Conservation (phyloP, 1,139 yeast species). For the Candida albicans region DNA sequence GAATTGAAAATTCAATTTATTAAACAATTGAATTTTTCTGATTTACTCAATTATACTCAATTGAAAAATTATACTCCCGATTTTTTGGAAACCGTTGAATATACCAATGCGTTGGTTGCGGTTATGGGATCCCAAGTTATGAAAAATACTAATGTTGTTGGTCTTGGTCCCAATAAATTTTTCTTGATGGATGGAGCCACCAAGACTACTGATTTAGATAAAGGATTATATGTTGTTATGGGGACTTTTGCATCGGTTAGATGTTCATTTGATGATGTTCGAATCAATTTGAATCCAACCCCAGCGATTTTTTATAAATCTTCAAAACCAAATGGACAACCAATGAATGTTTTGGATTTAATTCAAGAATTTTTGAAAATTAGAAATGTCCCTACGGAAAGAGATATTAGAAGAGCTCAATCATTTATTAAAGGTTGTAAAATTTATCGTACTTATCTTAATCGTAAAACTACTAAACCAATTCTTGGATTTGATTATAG, state of each 20-base stretch:
- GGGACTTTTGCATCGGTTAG: slow-evolving; percentile 16
- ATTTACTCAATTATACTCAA: slow-evolving; percentile 11
- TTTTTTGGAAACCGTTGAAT: slow-evolving; percentile 14
- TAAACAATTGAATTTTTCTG: slow-evolving; percentile 12
- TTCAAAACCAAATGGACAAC: slow-evolving; percentile 12
- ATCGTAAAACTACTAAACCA: slow-evolving; percentile 8
- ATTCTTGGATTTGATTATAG: slow-evolving; percentile 13
- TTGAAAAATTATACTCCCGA: slow-evolving; percentile 10
- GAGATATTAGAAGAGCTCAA: slow-evolving; percentile 11
- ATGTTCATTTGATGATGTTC: slow-evolving; percentile 13
- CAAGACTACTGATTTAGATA: slow-evolving; percentile 10
- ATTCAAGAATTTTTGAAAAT: slow-evolving; percentile 11
- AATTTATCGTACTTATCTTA: slow-evolving; percentile 13
- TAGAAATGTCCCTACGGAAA: slow-evolving; percentile 5
- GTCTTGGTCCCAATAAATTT: slow-evolving; percentile 14
- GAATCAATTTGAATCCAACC: slow-evolving; percentile 14
- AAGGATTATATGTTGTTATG: slow-evolving; percentile 12
- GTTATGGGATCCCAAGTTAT: slow-evolving; percentile 14
- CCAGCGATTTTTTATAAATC: slow-evolving; percentile 15
- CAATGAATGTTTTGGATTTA: slow-evolving; percentile 15
- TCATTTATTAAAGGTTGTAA: slow-evolving; percentile 14
- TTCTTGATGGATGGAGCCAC: slow-evolving; percentile 12
- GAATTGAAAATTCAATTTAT: slow-evolving; percentile 11
- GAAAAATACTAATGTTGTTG: slow-evolving; percentile 11
- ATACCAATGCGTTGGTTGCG: slow-evolving; percentile 14